Conservation (phyloP, 176 grass and related monocot species). For the barley (Hordeum vulgare) region DNA sequence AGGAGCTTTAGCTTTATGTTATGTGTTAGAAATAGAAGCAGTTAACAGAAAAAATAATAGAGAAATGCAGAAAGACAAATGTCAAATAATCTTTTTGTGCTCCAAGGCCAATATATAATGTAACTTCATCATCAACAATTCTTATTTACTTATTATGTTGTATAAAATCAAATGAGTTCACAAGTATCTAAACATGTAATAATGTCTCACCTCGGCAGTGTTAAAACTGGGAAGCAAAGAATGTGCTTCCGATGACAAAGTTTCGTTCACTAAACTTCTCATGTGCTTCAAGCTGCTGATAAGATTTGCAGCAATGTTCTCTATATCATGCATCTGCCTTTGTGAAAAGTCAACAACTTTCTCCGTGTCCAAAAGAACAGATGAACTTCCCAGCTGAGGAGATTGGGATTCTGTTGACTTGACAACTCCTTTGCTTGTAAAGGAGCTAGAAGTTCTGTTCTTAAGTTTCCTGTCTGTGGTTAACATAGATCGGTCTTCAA, state of each 20-base stretch:
- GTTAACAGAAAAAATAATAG: not conserved
- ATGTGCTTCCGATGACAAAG: constrained; percentile 52
- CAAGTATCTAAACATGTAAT: not conserved
- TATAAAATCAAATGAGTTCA: constrained; percentile 18
- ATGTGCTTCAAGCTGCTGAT: constrained; percentile 73
- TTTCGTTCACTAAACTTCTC: constrained; percentile 72
- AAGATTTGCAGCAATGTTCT: constrained; percentile 75
- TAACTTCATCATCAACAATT: not conserved
- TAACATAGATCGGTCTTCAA: constrained; percentile 24
- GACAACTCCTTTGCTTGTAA: constrained; percentile 43
- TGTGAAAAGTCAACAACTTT: constrained; percentile 83
- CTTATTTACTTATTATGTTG: not conserved
- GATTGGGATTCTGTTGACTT: constrained; percentile 32
- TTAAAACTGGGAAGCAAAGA: constrained; percentile 46
- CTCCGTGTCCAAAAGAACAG: constrained; percentile 47
- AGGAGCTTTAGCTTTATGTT: not conserved
- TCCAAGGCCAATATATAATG: not conserved
- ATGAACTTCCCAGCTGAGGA: constrained; percentile 33
- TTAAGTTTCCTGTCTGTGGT: constrained; percentile 27
- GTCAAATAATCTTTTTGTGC: not conserved
- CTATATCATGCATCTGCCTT: constrained; percentile 88
- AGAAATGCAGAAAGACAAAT: not conserved
- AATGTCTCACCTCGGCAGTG: constrained; percentile 55
- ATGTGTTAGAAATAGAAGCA: not conserved
- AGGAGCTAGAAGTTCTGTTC: not conserved